Conservation (phyloP, 2,329 filamentous ascomycete genomes). For the Aspergillus ochraceus region DNA sequence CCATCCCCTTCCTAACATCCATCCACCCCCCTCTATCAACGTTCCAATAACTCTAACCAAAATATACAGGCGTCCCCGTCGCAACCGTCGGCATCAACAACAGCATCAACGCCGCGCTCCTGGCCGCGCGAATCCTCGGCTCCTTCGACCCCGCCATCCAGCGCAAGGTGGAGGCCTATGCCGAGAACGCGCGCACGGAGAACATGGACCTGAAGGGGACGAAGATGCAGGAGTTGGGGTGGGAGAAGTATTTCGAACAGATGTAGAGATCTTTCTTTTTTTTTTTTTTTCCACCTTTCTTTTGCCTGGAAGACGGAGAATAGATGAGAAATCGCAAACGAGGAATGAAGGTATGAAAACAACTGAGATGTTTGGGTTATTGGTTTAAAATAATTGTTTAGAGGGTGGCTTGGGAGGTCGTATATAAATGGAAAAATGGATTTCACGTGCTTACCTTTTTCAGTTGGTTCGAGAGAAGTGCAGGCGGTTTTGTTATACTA, state of each 20-base stretch:
- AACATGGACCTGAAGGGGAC: conserved; percentile 45
- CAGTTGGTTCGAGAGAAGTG: no score
- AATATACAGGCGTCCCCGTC: conserved; percentile 62
- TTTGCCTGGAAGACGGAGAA: conserved; percentile 1
- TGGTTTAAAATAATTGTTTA: not conserved
- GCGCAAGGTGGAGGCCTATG: conserved; percentile 45
- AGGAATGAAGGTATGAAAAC: not conserved
- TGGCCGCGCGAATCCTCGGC: conserved; percentile 70
- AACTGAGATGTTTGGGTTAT: not conserved
- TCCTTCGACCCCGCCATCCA: conserved; percentile 44
- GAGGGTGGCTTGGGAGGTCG: not conserved
- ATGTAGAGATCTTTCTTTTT: conserved; percentile 29
- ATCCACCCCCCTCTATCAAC: not conserved
- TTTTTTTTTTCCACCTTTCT: no score
- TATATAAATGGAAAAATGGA: not conserved
- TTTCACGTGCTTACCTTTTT: no score
- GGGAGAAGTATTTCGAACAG: conserved; percentile 47
- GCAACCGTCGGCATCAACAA: conserved; percentile 80
- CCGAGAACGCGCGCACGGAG: conserved; percentile 41
- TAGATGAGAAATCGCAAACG: not conserved
- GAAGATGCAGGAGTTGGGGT: conserved; percentile 44
- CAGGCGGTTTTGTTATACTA: no score
- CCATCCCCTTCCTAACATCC: not conserved
- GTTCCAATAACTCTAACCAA: conserved; percentile 25
- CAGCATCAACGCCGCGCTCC: conserved; percentile 71